These are phyloP conservation scores for Pythium oligandrum DNA, from an alignment of 352 stramenopile species.

Conservation along the genomic window DNA sequence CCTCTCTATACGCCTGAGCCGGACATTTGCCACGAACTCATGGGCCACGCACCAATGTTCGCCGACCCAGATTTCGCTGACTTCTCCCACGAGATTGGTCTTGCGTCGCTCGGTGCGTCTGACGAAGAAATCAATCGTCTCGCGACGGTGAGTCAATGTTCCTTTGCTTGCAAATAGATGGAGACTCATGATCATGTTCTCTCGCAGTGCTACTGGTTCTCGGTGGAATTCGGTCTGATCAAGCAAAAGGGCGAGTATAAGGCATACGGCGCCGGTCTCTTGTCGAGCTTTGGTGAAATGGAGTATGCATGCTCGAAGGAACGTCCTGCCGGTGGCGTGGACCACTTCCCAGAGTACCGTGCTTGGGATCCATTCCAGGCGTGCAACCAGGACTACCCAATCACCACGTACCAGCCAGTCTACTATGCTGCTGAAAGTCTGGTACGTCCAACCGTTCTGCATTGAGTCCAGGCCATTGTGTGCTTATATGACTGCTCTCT, in stretches of 20 bases:
- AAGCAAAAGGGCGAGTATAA: constrained; percentile 92
- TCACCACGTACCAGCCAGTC: constrained; percentile 96
- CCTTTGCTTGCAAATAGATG: not conserved
- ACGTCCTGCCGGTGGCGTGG: constrained; percentile 46
- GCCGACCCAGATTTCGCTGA: constrained; percentile 97
- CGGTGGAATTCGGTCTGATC: constrained; percentile 96
- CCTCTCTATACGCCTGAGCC: constrained; percentile 97
- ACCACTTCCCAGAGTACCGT: constrained; percentile 84
- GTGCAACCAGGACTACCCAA: constrained; percentile 93
- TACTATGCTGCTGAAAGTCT: constrained; percentile 97
- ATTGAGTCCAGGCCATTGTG: not conserved
- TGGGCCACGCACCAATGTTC: constrained; percentile 97
- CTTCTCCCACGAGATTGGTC: constrained; percentile 96
- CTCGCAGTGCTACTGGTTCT: constrained; percentile 96
- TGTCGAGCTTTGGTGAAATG: constrained; percentile 97
- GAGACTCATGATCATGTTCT: constrained; percentile 1
- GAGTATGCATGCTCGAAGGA: constrained; percentile 90
- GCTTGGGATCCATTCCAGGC: constrained; percentile 93
- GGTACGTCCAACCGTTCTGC: constrained; percentile 21
- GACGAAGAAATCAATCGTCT: constrained; percentile 95
- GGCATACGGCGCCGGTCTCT: constrained; percentile 94
- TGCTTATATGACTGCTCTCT: not conserved
- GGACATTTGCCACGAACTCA: constrained; percentile 97
- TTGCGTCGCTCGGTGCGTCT: constrained; percentile 93
- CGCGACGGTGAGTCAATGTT: constrained; percentile 55